Evolutionary conservation across 208 protist genomes (phyloP), one percentile per base, ranked within the genome.

Genomic region (Trypanosoma congolense): DNA sequence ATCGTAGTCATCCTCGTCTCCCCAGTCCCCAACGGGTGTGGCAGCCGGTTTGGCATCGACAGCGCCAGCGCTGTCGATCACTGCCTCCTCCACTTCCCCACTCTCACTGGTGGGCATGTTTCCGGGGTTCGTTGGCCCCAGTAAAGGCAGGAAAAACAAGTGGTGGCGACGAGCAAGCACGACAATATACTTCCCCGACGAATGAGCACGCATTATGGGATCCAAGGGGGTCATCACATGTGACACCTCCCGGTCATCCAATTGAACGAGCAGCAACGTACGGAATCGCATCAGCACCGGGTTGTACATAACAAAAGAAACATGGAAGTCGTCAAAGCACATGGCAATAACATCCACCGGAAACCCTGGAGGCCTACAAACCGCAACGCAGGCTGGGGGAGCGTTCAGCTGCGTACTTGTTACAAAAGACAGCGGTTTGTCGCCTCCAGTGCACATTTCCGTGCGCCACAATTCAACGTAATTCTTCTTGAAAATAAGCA

Each of bases 301-400:
- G 70, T 92, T 80, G 51, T 80, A 90, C 45, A 75, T 65, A 18
- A 95, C 33, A 52, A 95, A 76, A 2, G 88, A 92, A 18, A 92
- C 51, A 67, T 92, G 88, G 45, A 83, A 83, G 56, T 95, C 80
- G 50, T 92, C 85, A 53, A 95, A 80, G 16, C 87, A 75, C 30
- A 90, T 61, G 2, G 70, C 80, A 1, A 95, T 31, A 38, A 90
- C 43, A 59, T 95, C 88, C 4, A 80, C 58, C 4, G 54, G 21
- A 19, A 72, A 59, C 1, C 71, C 72, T 4, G 70, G 55, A 2
- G 87, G 87, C 1, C 79, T 77, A 51, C 80, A 94, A 3, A 56
- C 43, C 0, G 60, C 58, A 30, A 83, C 75, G 3, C 50, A 58
- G 0, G 89, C 31, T 8, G 82, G 82, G 2, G 88, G 84, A 0